Evolutionary conservation across 202 grass and related monocot genomes (phyloP).

Genomic region (Zizania palustris): DNA sequence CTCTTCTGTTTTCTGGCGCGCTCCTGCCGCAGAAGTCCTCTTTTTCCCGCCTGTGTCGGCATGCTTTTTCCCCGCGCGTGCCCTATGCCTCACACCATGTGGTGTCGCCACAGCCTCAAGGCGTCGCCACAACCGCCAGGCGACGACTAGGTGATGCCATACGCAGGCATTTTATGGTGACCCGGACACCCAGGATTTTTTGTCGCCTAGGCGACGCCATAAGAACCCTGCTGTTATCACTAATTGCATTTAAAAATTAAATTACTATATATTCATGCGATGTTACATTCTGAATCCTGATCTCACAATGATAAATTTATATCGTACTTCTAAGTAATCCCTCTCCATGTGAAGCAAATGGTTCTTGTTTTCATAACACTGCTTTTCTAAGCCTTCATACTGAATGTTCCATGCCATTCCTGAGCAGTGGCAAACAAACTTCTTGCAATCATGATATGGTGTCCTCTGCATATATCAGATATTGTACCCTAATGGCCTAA

Average conservation of each 20-base stretch:
- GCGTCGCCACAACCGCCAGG: no score
- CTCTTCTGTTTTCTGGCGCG: no score
- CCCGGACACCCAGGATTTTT: no score
- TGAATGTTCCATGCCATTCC: background rate
- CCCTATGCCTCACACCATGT: no score
- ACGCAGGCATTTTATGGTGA: no score
- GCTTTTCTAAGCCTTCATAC: slow-evolving; percentile 14
- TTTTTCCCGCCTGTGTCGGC: no score
- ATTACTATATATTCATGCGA: slow-evolving; percentile 1
- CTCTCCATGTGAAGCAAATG: slow-evolving; percentile 24
- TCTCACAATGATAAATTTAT: slow-evolving; percentile 8
- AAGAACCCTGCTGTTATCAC: no score
- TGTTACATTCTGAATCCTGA: background rate
- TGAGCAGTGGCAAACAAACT: background rate
- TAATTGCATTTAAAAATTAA: background rate
- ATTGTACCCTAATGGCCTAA: background rate
- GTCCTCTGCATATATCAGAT: background rate
- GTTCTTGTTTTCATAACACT: background rate
- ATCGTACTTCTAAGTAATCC: background rate
- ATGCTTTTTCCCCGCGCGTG: no score
- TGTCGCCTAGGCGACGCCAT: no score
- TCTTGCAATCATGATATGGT: slow-evolving; percentile 24
- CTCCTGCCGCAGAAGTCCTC: no score
- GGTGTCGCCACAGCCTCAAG: no score
- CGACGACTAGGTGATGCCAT: no score